phyloP scores from a whole-genome alignment of 1,284 basidiomycete species.

The Mycosarcoma maydis region DNA sequence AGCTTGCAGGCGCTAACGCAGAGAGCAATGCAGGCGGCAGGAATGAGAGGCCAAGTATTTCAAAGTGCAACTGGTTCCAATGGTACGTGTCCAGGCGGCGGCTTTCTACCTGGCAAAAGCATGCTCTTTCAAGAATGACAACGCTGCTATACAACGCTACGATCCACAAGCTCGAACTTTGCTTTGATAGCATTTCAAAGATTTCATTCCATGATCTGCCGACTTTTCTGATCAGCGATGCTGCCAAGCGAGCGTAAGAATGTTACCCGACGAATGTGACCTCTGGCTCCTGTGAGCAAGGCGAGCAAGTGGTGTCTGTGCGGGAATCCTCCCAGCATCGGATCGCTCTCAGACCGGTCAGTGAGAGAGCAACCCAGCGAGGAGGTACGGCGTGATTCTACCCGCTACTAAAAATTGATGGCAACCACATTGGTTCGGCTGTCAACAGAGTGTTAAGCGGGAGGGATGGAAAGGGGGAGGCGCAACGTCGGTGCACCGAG shows the following conservation, averaged over 20 bases:
- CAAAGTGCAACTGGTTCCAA: slow-evolving; percentile 18
- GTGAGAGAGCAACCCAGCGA: not conserved
- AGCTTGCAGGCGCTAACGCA: slow-evolving; percentile 31
- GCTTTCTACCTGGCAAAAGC: slow-evolving; percentile 40
- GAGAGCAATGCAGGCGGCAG: slow-evolving; percentile 25
- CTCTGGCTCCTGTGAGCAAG: slow-evolving; percentile 24
- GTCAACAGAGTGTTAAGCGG: slow-evolving; percentile 57
- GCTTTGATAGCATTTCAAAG: too few relatives aligned
- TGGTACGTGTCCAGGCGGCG: slow-evolving; percentile 34
- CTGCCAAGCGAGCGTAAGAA: not conserved
- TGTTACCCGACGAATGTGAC: slow-evolving; percentile 51
- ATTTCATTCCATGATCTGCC: not conserved
- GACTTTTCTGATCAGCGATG: not conserved
- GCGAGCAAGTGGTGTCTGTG: slow-evolving; percentile 45
- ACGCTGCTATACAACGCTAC: not conserved
- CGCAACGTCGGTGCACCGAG: too few relatives aligned
- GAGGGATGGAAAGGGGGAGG: not conserved
- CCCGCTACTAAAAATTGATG: slow-evolving; percentile 57
- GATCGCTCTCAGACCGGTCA: not conserved
- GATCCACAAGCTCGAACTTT: too few relatives aligned
- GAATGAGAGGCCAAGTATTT: slow-evolving; percentile 8
- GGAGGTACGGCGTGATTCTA: slow-evolving; percentile 24
- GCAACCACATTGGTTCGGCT: slow-evolving; percentile 53
- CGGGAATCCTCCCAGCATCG: slow-evolving; percentile 17
- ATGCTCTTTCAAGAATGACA: slow-evolving; percentile 41